A percentile compares a stretch with the other conserved stretches of the same genome.
These are phyloP conservation scores for Aspergillus carbonarius DNA, from an alignment of 2,329 filamentous ascomycete genomes.

Conservation along the genomic window DNA sequence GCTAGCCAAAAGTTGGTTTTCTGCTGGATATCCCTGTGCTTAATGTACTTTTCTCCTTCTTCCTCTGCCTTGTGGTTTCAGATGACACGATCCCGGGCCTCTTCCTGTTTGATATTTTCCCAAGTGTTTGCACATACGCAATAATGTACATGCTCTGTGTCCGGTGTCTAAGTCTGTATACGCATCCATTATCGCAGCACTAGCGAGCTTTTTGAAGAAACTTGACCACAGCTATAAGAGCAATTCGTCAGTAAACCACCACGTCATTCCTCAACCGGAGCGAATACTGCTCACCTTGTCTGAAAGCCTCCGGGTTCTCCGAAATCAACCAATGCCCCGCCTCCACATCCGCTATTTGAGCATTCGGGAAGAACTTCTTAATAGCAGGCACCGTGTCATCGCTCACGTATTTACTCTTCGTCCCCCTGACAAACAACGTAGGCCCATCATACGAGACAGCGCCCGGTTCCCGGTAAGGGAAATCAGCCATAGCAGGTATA, in stretches of 20 bases:
- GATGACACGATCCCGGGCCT: background rate
- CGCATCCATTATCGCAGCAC: background rate
- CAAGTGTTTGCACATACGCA: background rate
- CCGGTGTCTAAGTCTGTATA: background rate
- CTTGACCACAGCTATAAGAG: conserved; percentile 31
- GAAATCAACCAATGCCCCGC: conserved; percentile 48
- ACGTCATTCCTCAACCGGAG: background rate
- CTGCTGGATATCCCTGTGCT: background rate
- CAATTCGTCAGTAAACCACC: background rate
- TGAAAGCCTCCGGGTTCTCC: conserved; percentile 45
- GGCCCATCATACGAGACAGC: conserved; percentile 69
- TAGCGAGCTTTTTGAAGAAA: conserved; percentile 30
- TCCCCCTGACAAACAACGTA: conserved; percentile 68
- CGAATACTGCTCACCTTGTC: conserved; percentile 30
- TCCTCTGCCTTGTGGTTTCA: background rate
- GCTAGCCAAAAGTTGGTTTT: background rate
- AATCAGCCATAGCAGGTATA: conserved; percentile 78
- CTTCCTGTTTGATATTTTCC: background rate
- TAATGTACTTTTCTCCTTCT: background rate
- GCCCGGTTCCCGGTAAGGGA: conserved; percentile 77
- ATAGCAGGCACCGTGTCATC: conserved; percentile 42
- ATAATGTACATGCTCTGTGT: conserved; percentile 1
- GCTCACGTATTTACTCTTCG: conserved; percentile 41
- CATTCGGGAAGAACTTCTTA: conserved; percentile 44
- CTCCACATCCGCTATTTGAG: conserved; percentile 41